phyloP scores from a whole-genome alignment of 441 rosid genomes.

The Populus hybrid region DNA sequence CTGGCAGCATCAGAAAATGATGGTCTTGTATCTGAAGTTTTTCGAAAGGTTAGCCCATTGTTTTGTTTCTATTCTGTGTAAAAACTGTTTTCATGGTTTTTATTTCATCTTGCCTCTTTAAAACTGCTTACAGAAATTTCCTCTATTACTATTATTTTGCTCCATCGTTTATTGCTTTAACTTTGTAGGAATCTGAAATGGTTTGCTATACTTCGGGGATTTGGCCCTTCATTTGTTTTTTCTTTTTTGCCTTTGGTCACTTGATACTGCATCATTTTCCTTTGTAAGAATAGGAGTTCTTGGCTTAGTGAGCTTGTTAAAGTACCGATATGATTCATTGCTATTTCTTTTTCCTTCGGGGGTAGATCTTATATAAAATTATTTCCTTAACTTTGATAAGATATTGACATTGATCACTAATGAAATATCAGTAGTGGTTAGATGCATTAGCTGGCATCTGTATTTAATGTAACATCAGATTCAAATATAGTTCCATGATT shows the following conservation, averaged over 20 bases:
- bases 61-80: slow-evolving; percentile 5
- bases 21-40: slow-evolving; percentile 95
- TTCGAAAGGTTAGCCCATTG: slow-evolving; percentile 50
- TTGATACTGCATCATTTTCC: not conserved
- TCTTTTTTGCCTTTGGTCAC: not conserved
- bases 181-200: not conserved
- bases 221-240: not conserved
- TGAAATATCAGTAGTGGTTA: too few relatives aligned
- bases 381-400: not conserved
- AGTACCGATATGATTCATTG: not conserved
- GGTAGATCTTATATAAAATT: not conserved
- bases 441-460: not conserved
- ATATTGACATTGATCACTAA: not conserved
- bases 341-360: not conserved
- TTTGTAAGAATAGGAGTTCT: too few relatives aligned
- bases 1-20: slow-evolving; percentile 80
- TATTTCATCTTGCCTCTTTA: not conserved
- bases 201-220: not conserved
- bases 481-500: too few relatives aligned
- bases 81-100: not conserved
- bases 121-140: not conserved
- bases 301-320: not conserved
- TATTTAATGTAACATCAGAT: not conserved
- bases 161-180: not conserved
- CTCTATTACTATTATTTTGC: not conserved